Evolutionary conservation across 768 basidiomycete genomes (phyloP).

Genomic region (Lactarius tabidus): DNA sequence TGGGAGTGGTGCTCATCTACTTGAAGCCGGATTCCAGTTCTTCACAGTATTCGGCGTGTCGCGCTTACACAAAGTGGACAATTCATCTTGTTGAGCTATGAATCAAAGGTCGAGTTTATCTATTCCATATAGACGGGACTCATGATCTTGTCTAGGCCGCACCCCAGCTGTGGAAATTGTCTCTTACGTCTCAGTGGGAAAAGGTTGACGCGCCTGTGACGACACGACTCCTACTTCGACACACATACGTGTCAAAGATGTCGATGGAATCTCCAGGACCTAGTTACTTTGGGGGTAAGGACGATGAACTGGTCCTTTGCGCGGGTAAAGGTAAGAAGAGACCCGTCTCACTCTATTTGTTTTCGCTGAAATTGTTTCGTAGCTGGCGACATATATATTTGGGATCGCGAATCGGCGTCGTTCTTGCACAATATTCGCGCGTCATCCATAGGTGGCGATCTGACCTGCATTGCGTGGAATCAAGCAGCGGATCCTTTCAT

Average conservation of each 20-base stretch:
- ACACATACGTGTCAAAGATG: conserved; percentile 70
- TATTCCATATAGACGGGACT: conserved; percentile 30
- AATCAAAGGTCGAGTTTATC: conserved; percentile 54
- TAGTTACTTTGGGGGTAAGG: conserved; percentile 77
- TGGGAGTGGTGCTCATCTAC: conserved; percentile 18
- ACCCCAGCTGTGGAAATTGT: conserved; percentile 74
- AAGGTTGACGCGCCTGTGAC: conserved; percentile 36
- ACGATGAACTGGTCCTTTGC: conserved; percentile 74
- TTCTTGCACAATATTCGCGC: conserved; percentile 67
- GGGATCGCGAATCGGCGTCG: conserved; percentile 77
- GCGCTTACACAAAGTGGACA: conserved; percentile 58
- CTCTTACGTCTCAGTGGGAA: conserved; percentile 50
- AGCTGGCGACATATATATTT: conserved; percentile 83
- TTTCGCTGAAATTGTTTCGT: conserved; percentile 7
- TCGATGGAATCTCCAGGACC: conserved; percentile 72
- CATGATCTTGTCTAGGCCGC: conserved; percentile 45
- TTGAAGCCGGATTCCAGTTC: conserved; percentile 61
- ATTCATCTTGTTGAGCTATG: conserved; percentile 58
- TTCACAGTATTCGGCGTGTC: conserved; percentile 70
- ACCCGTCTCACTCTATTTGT: conserved; percentile 1
- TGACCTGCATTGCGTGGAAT: conserved; percentile 83
- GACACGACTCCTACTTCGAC: conserved; percentile 42
- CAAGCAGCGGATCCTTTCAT: conserved; percentile 60
- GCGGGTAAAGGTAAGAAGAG: conserved; percentile 59
- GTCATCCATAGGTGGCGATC: conserved; percentile 53